phyloP scores from a whole-genome alignment of 225 moss, liverwort and hornwort genomes.

The Lunularia cruciata region DNA sequence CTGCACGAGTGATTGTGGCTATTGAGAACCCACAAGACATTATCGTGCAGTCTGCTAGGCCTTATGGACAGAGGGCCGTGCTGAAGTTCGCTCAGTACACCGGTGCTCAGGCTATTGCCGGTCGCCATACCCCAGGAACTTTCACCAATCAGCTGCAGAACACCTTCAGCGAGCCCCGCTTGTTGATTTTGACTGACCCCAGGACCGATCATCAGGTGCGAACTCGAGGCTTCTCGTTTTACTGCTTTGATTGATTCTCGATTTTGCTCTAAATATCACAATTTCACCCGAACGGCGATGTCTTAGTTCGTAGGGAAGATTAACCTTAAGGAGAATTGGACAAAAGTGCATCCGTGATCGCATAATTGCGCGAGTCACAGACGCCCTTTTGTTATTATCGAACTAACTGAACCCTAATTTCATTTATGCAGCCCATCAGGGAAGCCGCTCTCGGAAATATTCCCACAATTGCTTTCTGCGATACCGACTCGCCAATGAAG shows the following conservation, averaged over 20 bases:
- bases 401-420: not conserved
- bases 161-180: conserved; percentile 69
- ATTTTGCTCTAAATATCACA: not conserved
- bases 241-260: not conserved
- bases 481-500: conserved; percentile 85
- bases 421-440: conserved; percentile 47
- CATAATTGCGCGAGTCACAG: not conserved
- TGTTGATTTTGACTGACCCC: conserved; percentile 67
- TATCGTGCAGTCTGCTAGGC: conserved; percentile 74
- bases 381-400: not conserved
- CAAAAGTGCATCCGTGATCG: too few relatives aligned
- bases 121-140: conserved; percentile 74
- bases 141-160: conserved; percentile 77
- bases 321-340: too few relatives aligned
- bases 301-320: too few relatives aligned
- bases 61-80: conserved; percentile 63
- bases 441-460: conserved; percentile 83
- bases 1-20: conserved; percentile 55
- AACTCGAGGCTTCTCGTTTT: not conserved
- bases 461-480: conserved; percentile 85
- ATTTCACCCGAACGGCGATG: not conserved
- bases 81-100: conserved; percentile 78
- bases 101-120: conserved; percentile 72
- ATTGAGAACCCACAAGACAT: conserved; percentile 79
- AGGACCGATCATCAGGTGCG: conserved; percentile 76